Evolutionary conservation across 352 stramenopile species (phyloP).

Genomic region (Globisporangium uncinulatum): DNA sequence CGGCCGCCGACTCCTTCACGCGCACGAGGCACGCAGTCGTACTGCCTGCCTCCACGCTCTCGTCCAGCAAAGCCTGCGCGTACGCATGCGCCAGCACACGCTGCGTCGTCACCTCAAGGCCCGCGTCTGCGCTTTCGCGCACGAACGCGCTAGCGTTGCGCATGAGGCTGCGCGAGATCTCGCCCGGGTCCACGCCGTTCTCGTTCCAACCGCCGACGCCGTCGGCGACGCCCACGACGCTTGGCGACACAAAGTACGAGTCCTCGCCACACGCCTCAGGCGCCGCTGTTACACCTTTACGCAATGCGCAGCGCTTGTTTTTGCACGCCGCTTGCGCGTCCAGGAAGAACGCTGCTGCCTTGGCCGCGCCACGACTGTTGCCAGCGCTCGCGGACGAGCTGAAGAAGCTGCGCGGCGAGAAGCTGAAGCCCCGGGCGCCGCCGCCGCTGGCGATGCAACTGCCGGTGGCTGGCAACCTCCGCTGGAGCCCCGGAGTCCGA

Average conservation of each 20-base stretch:
- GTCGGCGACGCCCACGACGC: slow-evolving; percentile 64
- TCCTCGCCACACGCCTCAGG: slow-evolving; percentile 62
- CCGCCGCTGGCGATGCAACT: slow-evolving; percentile 10
- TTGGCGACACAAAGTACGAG: slow-evolving; percentile 65
- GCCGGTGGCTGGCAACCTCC: slow-evolving; percentile 2
- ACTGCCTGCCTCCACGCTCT: slow-evolving; percentile 68
- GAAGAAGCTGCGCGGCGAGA: slow-evolving; percentile 12
- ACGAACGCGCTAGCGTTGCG: slow-evolving; percentile 52
- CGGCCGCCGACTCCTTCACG: slow-evolving; percentile 40
- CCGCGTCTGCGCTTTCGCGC: slow-evolving; percentile 22
- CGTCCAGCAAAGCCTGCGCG: slow-evolving; percentile 49
- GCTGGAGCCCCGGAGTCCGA: slow-evolving; percentile 10
- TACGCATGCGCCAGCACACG: slow-evolving; percentile 55
- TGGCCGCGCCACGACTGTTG: slow-evolving; percentile 10
- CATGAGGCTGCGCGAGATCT: slow-evolving; percentile 76
- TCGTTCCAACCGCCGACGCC: slow-evolving; percentile 80
- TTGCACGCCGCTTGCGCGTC: slow-evolving; percentile 69
- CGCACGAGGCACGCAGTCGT: slow-evolving; percentile 73
- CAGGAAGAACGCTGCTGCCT: slow-evolving; percentile 51
- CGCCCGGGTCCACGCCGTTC: slow-evolving; percentile 69
- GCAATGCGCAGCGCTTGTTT: slow-evolving; percentile 54
- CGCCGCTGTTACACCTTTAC: slow-evolving; percentile 38
- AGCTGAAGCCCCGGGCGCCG: slow-evolving; percentile 12
- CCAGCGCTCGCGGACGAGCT: slow-evolving; percentile 3
- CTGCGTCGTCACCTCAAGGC: slow-evolving; percentile 33